A percentile compares a stretch with the other conserved stretches of the same genome.
phyloP scores from a whole-genome alignment of 192 early-diverging fungal genomes.

The Backusella morwellensis region DNA sequence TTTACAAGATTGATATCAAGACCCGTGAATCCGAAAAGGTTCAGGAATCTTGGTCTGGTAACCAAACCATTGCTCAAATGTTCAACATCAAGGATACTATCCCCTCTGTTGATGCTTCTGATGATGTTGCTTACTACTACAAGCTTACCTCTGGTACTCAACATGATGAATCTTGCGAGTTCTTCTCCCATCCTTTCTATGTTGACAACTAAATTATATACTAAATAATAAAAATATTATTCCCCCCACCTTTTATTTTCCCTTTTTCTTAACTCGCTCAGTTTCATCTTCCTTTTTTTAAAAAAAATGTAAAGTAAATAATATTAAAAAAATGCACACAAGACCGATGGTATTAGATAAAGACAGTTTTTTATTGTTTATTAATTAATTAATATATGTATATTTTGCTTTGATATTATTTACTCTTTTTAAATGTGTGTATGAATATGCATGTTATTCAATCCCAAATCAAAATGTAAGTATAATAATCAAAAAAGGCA shows the following conservation, averaged over 20 bases:
- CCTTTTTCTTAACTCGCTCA: neutral
- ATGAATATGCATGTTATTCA: neutral
- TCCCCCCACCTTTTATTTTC: neutral
- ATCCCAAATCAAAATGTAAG: neutral
- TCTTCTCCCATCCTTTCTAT: slow-evolving; percentile 37
- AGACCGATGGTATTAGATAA: too few species aligned
- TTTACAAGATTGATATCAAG: slow-evolving; percentile 26
- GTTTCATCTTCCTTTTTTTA: too few species aligned
- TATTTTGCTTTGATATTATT: too few species aligned
- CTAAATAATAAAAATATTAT: neutral
- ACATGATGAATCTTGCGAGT: slow-evolving; percentile 31
- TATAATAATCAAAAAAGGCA: too few species aligned
- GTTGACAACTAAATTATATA: slow-evolving; percentile 25
- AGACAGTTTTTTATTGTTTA: too few species aligned
- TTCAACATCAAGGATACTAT: slow-evolving; percentile 34
- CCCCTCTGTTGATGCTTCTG: slow-evolving; percentile 2
- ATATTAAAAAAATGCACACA: too few species aligned
- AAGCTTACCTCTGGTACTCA: slow-evolving; percentile 25
- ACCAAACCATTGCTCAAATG: slow-evolving; percentile 22
- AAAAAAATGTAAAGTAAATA: too few species aligned
- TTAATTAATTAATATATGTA: too few species aligned
- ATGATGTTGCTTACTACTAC: slow-evolving; percentile 30
- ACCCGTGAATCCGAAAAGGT: slow-evolving; percentile 24
- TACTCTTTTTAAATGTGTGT: neutral
- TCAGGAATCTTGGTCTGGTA: slow-evolving; percentile 23